Evolutionary conservation across 2,329 filamentous ascomycete genomes (phyloP).

Genomic region (Hypoxylon sp.): DNA sequence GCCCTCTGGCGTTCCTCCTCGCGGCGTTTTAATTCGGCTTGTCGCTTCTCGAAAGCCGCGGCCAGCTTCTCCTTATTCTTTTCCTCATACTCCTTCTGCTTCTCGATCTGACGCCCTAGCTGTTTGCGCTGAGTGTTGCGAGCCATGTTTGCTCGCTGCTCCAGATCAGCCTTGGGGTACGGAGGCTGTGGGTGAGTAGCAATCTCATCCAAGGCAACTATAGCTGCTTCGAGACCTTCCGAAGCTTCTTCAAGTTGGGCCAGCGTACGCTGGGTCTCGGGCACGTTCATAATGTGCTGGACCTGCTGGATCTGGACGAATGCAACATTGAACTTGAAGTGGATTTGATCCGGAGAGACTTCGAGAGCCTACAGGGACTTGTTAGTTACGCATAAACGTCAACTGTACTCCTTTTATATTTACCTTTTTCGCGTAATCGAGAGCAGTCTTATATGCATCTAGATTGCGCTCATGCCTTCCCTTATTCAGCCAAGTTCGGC

Average conservation of each 20-base stretch:
- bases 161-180: conserved; percentile 90
- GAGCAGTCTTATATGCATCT: conserved; percentile 67
- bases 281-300: conserved; percentile 78
- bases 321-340: conserved; percentile 97
- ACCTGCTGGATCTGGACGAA: conserved; percentile 97
- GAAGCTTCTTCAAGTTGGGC: conserved; percentile 85
- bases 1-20: conserved; percentile 80
- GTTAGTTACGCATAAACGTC: conserved; percentile 43
- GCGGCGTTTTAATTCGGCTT: conserved; percentile 81
- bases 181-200: conserved; percentile 76
- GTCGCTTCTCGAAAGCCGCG: conserved; percentile 81
- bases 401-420: conserved; percentile 33
- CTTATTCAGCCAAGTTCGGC: conserved; percentile 86
- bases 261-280: conserved; percentile 81
- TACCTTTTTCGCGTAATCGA: conserved; percentile 74
- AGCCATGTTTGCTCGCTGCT: conserved; percentile 97
- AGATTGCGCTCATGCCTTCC: conserved; percentile 73
- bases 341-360: conserved; percentile 83
- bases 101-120: conserved; percentile 84
- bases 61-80: conserved; percentile 90
- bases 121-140: conserved; percentile 94
- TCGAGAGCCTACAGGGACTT: conserved; percentile 71
- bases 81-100: conserved; percentile 91
- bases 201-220: conserved; percentile 76
- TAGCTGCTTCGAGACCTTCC: conserved; percentile 85